These are phyloP conservation scores for Pyronema domesticum DNA, from an alignment of 495 filamentous ascomycete species.

Conservation along the genomic window DNA sequence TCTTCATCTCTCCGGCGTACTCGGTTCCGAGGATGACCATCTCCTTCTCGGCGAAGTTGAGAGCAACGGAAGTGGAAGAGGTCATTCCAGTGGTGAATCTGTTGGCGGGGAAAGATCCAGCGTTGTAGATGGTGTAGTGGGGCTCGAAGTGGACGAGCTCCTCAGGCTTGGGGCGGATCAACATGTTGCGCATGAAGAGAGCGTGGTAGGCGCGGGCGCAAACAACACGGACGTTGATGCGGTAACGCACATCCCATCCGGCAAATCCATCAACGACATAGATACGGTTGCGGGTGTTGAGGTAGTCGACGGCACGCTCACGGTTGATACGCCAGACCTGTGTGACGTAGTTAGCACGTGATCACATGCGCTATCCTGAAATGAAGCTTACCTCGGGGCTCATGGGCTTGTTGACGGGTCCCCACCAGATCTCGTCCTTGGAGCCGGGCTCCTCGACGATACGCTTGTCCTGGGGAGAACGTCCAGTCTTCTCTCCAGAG, in stretches of 20 bases:
- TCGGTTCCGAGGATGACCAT: slow-evolving; percentile 98
- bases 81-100: slow-evolving; percentile 97
- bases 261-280: slow-evolving; percentile 96
- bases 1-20: slow-evolving; percentile 99
- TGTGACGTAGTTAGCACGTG: slow-evolving; percentile 21
- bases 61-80: slow-evolving; percentile 70
- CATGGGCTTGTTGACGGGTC: slow-evolving; percentile 98
- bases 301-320: slow-evolving; percentile 94
- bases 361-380: background rate
- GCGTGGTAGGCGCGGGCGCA: slow-evolving; percentile 98
- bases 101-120: slow-evolving; percentile 95
- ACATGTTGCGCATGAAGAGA: slow-evolving; percentile 99
- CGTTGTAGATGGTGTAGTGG: slow-evolving; percentile 99
- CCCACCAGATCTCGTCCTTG: slow-evolving; percentile 90
- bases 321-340: slow-evolving; percentile 99
- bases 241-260: slow-evolving; percentile 96
- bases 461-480: slow-evolving; percentile 91
- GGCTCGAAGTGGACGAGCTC: slow-evolving; percentile 95
- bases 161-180: slow-evolving; percentile 77
- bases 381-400: slow-evolving; percentile 68
- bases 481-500: slow-evolving; percentile 93
- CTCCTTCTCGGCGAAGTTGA: slow-evolving; percentile 81
- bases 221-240: slow-evolving; percentile 92
- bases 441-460: slow-evolving; percentile 84
- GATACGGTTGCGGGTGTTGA: slow-evolving; percentile 96